Evolutionary conservation across 164 flowering plant species (phyloP).

Genomic region (Protea cynaroides): DNA sequence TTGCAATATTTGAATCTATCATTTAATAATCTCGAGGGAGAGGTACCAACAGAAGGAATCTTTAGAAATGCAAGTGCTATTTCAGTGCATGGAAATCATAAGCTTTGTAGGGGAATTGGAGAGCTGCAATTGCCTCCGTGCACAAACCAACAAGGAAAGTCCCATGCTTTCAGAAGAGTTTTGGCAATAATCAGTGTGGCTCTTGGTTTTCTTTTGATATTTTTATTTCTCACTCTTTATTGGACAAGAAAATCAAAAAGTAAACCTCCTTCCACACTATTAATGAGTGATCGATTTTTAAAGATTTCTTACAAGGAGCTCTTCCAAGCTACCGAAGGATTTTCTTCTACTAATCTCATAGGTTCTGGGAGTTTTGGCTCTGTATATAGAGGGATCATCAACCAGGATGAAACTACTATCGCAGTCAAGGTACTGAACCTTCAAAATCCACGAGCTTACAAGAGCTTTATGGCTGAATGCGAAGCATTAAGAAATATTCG

Average conservation of each 20-base stretch:
- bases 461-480: too few relatives aligned
- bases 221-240: not conserved
- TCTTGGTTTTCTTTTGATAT: not conserved
- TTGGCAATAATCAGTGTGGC: not conserved
- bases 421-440: too few relatives aligned
- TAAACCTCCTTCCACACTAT: too few relatives aligned
- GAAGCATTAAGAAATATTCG: too few relatives aligned
- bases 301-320: too few relatives aligned
- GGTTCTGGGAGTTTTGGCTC: too few relatives aligned
- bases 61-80: conserved; percentile 8
- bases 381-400: too few relatives aligned
- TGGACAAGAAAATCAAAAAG: too few relatives aligned
- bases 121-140: conserved; percentile 9
- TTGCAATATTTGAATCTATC: not conserved
- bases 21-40: conserved; percentile 11
- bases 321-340: too few relatives aligned
- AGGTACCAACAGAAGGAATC: conserved; percentile 11
- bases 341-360: too few relatives aligned
- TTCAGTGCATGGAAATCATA: conserved; percentile 2
- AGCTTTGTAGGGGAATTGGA: conserved; percentile 13
- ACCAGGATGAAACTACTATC: too few relatives aligned
- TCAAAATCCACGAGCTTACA: not conserved
- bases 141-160: not conserved
- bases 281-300: too few relatives aligned
- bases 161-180: not conserved